These are phyloP conservation scores for Diaporthe citrichinensis DNA, from an alignment of 2,329 filamentous ascomycete species.

Conservation along the genomic window DNA sequence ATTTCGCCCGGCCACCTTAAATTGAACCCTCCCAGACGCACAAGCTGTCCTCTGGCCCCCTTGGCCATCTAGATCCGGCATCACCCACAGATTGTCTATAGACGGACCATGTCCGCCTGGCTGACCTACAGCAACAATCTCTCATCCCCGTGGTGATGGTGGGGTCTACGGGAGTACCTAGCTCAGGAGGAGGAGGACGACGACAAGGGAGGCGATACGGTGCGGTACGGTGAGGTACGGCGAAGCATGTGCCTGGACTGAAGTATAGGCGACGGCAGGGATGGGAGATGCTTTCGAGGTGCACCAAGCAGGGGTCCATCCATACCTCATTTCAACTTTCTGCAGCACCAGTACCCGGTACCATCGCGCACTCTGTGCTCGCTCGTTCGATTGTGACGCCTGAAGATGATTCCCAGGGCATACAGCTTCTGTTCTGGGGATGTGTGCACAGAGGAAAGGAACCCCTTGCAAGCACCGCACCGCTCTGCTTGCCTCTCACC, in stretches of 20 bases:
- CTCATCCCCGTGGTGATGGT: slow-evolving; percentile 4
- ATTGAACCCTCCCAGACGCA: not conserved
- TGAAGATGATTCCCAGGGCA: slow-evolving; percentile 4
- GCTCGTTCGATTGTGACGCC: not conserved
- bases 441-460: not conserved
- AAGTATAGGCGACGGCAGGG: slow-evolving; percentile 39
- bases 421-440: not conserved
- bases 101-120: slow-evolving; percentile 15
- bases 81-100: not conserved
- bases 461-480: not conserved
- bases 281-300: slow-evolving; percentile 19
- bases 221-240: slow-evolving; percentile 6
- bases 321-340: slow-evolving; percentile 41
- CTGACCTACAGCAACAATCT: slow-evolving; percentile 18
- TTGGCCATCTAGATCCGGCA: not conserved
- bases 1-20: slow-evolving; percentile 9
- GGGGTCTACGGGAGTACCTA: slow-evolving; percentile 23
- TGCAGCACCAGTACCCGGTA: not conserved
- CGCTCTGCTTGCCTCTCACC: not conserved
- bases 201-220: not conserved
- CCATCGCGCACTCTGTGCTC: slow-evolving; percentile 35
- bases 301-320: slow-evolving; percentile 35
- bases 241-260: slow-evolving; percentile 6
- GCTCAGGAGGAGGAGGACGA: slow-evolving; percentile 8
- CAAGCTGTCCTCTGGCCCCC: slow-evolving; percentile 6